Evolutionary conservation across 306 rosid species (phyloP).

Genomic region (Dryas alaskensis): DNA sequence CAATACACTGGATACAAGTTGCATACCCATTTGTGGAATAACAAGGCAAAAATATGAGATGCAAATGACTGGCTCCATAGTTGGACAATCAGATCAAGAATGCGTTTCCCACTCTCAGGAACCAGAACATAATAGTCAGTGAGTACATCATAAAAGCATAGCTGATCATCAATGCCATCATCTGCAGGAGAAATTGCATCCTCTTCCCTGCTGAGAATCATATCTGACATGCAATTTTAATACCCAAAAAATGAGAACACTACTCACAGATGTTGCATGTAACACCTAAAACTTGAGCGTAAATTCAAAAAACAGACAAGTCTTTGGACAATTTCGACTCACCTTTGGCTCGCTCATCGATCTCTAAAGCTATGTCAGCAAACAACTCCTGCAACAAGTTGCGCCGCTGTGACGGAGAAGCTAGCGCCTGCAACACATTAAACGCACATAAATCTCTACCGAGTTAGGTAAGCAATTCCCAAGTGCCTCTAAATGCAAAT

Average conservation of each 20-base stretch:
- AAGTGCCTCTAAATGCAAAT: background rate
- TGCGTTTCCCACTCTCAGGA: slow-evolving; percentile 74
- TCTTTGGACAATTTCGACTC: slow-evolving; percentile 22
- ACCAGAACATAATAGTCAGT: slow-evolving; percentile 78
- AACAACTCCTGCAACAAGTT: slow-evolving; percentile 88
- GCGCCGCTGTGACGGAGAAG: slow-evolving; percentile 82
- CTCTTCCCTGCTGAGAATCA: slow-evolving; percentile 71
- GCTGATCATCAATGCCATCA: slow-evolving; percentile 40
- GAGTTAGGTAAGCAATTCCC: background rate
- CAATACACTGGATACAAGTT: slow-evolving; percentile 6
- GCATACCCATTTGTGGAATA: slow-evolving; percentile 98
- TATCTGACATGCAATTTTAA: slow-evolving; percentile 46
- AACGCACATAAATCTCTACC: slow-evolving; percentile 5
- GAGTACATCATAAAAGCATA: slow-evolving; percentile 89
- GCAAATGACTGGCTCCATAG: slow-evolving; percentile 99
- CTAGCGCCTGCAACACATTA: slow-evolving; percentile 56
- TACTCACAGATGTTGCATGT: background rate
- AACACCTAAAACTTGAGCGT: background rate
- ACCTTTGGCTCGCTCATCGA: slow-evolving; percentile 93
- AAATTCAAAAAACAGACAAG: background rate
- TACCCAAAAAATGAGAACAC: slow-evolving; percentile 24
- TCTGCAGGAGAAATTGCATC: slow-evolving; percentile 62
- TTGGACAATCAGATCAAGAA: slow-evolving; percentile 85
- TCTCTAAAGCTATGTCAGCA: slow-evolving; percentile 90
- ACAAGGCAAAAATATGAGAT: slow-evolving; percentile 79